A percentile compares a stretch with the other conserved stretches of the same genome.
phyloP scores from a whole-genome alignment of 441 rosid genomes.

The Aquilaria agallochum region DNA sequence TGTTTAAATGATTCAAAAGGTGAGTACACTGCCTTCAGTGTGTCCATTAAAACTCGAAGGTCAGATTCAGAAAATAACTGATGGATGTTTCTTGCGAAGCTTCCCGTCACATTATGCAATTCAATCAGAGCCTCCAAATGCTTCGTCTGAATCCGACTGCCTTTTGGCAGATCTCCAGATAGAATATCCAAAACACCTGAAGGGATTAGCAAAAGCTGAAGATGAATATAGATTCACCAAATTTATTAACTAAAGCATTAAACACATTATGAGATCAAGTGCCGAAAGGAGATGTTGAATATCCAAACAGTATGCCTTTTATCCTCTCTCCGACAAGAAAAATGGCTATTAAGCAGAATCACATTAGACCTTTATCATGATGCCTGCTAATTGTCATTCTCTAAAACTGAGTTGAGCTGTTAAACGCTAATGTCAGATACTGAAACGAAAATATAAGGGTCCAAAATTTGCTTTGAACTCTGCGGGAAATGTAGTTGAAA shows the following conservation, averaged over 20 bases:
- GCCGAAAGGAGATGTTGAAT: slow-evolving; percentile 1
- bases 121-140: slow-evolving; percentile 94
- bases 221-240: too few relatives aligned
- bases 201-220: slow-evolving; percentile 9
- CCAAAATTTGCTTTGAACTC: too few relatives aligned
- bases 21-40: slow-evolving; percentile 84
- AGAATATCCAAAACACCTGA: slow-evolving; percentile 83
- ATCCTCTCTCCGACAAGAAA: too few relatives aligned
- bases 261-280: not conserved
- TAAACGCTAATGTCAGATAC: too few relatives aligned
- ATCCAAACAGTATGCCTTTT: not conserved
- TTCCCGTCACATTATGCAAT: slow-evolving; percentile 83
- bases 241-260: too few relatives aligned
- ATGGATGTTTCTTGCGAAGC: slow-evolving; percentile 88
- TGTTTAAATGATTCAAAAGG: slow-evolving; percentile 92
- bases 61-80: slow-evolving; percentile 93
- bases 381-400: too few relatives aligned
- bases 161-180: slow-evolving; percentile 94
- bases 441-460: too few relatives aligned
- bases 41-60: slow-evolving; percentile 68
- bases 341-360: too few relatives aligned
- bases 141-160: slow-evolving; percentile 83
- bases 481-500: not conserved
- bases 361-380: too few relatives aligned
- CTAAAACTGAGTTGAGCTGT: not conserved